A percentile compares a stretch with the other conserved stretches of the same genome.
Evolutionary conservation across 2,329 filamentous ascomycete genomes (phyloP).

Genomic region (Sarocladium oryzae): DNA sequence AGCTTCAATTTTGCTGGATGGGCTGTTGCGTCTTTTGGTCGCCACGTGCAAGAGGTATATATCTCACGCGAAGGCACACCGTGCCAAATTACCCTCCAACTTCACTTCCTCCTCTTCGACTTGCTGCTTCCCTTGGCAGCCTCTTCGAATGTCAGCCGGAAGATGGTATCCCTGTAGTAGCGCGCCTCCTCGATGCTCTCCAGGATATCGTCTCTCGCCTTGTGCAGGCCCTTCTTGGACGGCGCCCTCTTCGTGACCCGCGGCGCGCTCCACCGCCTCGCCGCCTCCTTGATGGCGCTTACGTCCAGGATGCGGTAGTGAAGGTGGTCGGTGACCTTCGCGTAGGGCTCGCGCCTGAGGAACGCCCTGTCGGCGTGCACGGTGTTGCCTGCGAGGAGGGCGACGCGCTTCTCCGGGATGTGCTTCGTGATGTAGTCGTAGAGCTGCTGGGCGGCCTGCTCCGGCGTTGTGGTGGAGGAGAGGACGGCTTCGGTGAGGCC

Average conservation of each 20-base stretch:
- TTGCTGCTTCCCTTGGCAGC: background rate
- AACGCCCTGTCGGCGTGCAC: conserved; percentile 88
- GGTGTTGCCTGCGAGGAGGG: conserved; percentile 82
- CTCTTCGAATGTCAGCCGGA: conserved; percentile 32
- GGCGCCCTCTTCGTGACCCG: conserved; percentile 52
- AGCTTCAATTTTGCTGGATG: background rate
- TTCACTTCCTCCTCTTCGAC: background rate
- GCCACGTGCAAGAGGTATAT: conserved; percentile 2
- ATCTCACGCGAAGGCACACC: too few species aligned
- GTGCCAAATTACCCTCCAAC: too few species aligned
- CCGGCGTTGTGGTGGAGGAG: conserved; percentile 63
- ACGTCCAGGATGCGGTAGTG: conserved; percentile 92
- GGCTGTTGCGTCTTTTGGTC: background rate
- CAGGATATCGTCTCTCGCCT: conserved; percentile 82
- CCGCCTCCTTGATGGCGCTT: conserved; percentile 86
- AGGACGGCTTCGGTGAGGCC: conserved; percentile 75
- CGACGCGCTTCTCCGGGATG: conserved; percentile 60
- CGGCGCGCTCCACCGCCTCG: conserved; percentile 63
- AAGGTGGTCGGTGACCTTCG: conserved; percentile 64
- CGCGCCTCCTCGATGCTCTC: conserved; percentile 91
- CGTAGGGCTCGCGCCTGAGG: conserved; percentile 67
- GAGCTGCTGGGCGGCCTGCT: conserved; percentile 64
- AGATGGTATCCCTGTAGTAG: conserved; percentile 71
- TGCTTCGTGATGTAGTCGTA: conserved; percentile 70
- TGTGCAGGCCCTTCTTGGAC: conserved; percentile 68